Evolutionary conservation across 768 basidiomycete genomes (phyloP).

Genomic region (Psilocybe azurescens): DNA sequence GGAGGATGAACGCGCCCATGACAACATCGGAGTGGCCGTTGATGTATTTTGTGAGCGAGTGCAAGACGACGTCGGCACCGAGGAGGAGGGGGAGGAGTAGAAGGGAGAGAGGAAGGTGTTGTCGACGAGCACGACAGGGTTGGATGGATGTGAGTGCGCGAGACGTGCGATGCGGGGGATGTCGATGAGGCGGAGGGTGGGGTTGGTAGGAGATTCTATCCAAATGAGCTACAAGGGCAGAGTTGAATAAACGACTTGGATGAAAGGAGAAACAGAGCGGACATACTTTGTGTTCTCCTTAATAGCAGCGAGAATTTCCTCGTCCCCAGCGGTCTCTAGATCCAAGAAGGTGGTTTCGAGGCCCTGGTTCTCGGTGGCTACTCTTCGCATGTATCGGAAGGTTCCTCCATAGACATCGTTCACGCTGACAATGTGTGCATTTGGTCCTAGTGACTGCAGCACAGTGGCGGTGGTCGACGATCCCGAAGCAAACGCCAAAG

Average conservation of each 20-base stretch:
- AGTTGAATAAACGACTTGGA: background rate
- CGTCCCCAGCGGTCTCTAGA: slow-evolving; percentile 71
- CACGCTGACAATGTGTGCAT: slow-evolving; percentile 83
- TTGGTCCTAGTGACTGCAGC: slow-evolving; percentile 72
- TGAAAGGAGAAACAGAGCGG: background rate
- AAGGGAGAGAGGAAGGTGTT: slow-evolving; percentile 95
- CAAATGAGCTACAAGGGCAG: slow-evolving; percentile 73
- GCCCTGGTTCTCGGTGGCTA: slow-evolving; percentile 65
- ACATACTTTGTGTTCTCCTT: slow-evolving; percentile 41
- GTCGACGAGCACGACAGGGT: slow-evolving; percentile 87
- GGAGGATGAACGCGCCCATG: slow-evolving; percentile 84
- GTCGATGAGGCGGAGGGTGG: slow-evolving; percentile 86
- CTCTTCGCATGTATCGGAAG: slow-evolving; percentile 78
- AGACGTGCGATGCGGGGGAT: slow-evolving; percentile 73
- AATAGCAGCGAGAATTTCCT: slow-evolving; percentile 67
- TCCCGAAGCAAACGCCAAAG: slow-evolving; percentile 85
- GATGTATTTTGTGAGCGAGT: slow-evolving; percentile 89
- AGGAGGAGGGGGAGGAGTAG: slow-evolving; percentile 88
- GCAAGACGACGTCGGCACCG: slow-evolving; percentile 85
- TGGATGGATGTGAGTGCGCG: slow-evolving; percentile 62
- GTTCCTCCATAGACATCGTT: slow-evolving; percentile 97
- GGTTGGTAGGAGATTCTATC: slow-evolving; percentile 97
- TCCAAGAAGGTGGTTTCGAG: slow-evolving; percentile 82
- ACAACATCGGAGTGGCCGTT: slow-evolving; percentile 95
- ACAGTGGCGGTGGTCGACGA: slow-evolving; percentile 87